A percentile compares a stretch with the other conserved stretches of the same genome.
Conservation (phyloP, 257 asterid genomes). For the Solanum bukasovii region DNA sequence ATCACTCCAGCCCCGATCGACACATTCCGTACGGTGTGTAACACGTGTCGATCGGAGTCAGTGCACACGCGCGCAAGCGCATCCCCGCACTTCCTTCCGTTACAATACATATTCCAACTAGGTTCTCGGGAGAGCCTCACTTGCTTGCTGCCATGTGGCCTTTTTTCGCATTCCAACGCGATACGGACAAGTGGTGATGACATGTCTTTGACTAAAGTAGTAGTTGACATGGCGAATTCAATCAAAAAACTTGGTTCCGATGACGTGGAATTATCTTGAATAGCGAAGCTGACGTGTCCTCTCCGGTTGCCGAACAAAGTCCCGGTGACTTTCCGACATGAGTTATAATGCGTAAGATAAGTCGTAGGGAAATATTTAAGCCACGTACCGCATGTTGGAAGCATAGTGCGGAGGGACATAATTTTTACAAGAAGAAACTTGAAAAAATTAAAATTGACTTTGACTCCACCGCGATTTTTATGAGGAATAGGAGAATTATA, state of each 20-base stretch:
- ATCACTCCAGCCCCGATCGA: conserved; percentile 91
- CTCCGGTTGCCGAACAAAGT: conserved; percentile 77
- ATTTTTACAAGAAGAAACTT: conserved; percentile 39
- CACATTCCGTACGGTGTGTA: conserved; percentile 59
- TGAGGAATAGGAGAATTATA: conserved; percentile 5
- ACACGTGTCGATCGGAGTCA: conserved; percentile 66
- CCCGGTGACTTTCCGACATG: conserved; percentile 68
- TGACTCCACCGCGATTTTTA: not conserved
- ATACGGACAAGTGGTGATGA: conserved; percentile 72
- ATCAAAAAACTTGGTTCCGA: conserved; percentile 55
- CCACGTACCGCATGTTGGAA: conserved; percentile 45
- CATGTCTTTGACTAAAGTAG: conserved; percentile 73
- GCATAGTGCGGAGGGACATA: conserved; percentile 35
- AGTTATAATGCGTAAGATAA: not conserved
- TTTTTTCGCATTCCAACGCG: conserved; percentile 69
- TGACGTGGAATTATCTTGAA: conserved; percentile 56
- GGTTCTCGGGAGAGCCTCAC: conserved; percentile 43
- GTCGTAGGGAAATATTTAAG: conserved; percentile 13
- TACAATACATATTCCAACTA: conserved; percentile 83
- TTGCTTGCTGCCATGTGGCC: conserved; percentile 14
- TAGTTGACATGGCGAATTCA: conserved; percentile 64
- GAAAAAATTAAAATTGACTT: conserved; percentile 23
- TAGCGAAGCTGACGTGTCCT: conserved; percentile 78
- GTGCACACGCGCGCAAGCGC: conserved; percentile 49
- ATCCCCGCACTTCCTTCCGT: conserved; percentile 73